Base-by-base conservation (phyloP, 106 monocot species). In the Dendrobium nobile region DNA sequence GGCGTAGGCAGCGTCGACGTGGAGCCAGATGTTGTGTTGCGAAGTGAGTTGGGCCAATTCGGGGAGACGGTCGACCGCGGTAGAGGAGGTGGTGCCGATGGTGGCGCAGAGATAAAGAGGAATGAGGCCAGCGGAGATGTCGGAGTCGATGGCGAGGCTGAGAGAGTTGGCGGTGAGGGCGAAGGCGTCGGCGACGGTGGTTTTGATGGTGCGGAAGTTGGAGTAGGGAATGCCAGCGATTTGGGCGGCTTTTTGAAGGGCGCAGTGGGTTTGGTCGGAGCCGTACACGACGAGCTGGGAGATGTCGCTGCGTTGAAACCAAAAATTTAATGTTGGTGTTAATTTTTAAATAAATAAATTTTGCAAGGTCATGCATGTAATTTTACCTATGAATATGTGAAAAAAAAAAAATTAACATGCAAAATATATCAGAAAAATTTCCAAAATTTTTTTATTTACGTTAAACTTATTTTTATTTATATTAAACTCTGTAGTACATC, bases 91-190 rank as follows among this genome's bases (percentile, higher is more conserved):
- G 41, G 87, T 87, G 22, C 87, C 84, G 2, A 87, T 67, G 16
- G 87, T 87, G 41, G 87, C 84, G 80, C 81, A 87, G 5, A 87
- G 41, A 75, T 58, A 87, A 16, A 84, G 37, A n/a, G 87, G 87
- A 7, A 79, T 45, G 7, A 87, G 79, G 18, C 82, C 87, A 17
- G 58, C 72, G 2, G 47, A 81, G 3, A 79, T 19, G 82, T 87
- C 84, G 1, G 64, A 59, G 19, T 16, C 28, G n/a, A 82, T 45
- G 17, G 82, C 77, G 1, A 17, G 31, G 13, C 28, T 27, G 33
- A 82, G 48, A 1, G 77, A 13, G 1, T 47, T 44, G 5, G 75
- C 78, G 22, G 77, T 54, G 26, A 87, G 73, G 72, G 77, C 72
- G 58, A 87, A 87, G 41, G 59, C 56, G 27, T 83, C 73, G 31